Evolutionary conservation across 2,329 filamentous ascomycete genomes (phyloP).

Genomic region (Dendryphion nanum): DNA sequence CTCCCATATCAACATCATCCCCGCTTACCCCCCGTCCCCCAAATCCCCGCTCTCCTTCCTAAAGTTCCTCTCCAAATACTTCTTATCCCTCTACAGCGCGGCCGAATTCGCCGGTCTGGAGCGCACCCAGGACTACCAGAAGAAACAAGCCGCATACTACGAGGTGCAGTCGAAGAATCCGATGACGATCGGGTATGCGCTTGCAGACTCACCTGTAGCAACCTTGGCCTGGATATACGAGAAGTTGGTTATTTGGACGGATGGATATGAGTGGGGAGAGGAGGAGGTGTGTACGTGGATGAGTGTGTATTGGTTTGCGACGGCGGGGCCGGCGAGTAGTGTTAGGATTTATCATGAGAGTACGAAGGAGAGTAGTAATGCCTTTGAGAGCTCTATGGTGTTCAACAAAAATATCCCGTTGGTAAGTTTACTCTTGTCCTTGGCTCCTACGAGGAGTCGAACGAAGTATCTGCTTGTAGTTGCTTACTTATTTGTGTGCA

Average conservation of each 20-base stretch:
- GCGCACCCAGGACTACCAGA: constrained; percentile 14
- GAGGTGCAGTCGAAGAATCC: constrained; percentile 63
- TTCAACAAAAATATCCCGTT: background rate
- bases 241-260: constrained; percentile 71
- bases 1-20: constrained; percentile 62
- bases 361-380: background rate
- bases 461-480: background rate
- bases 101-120: constrained; percentile 43
- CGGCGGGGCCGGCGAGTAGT: constrained; percentile 63
- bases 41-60: constrained; percentile 58
- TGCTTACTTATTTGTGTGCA: no score
- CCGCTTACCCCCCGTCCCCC: constrained; percentile 42
- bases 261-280: constrained; percentile 61
- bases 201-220: constrained; percentile 67
- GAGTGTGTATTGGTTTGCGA: constrained; percentile 66
- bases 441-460: background rate
- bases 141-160: constrained; percentile 58
- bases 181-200: constrained; percentile 66
- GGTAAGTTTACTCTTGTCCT: background rate
- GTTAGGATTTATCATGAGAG: constrained; percentile 50
- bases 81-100: constrained; percentile 50
- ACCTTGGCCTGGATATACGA: constrained; percentile 75
- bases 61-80: constrained; percentile 55
- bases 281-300: constrained; percentile 70
- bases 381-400: background rate